Base-by-base conservation (phyloP, 2,329 filamentous ascomycete species). In the Lasiodiplodia hormozganensis region DNA sequence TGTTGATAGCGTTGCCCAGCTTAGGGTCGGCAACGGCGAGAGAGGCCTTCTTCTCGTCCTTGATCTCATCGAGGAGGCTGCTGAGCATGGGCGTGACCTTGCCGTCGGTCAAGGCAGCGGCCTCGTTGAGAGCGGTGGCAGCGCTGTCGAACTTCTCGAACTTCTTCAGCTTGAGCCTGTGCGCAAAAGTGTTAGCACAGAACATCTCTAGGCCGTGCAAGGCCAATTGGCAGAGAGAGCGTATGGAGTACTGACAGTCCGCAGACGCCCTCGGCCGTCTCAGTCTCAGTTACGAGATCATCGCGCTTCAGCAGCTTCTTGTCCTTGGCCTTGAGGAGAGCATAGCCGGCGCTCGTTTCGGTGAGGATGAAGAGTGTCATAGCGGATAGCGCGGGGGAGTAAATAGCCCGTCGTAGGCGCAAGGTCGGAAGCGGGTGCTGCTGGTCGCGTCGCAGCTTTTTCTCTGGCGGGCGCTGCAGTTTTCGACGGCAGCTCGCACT, bases 121-220 rank as follows among this genome's bases (percentile, higher is more conserved):
- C 93, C 85, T 99, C 95, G 80, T 97, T 92, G 69, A 99, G 86
- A 72, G 96, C 96, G 72, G 90, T 90, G 72, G 92, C 90, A 71
- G 96, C 94, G 82, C 93, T 97, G 80, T 97, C 93, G 83, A 97
- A 99, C 85, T 98, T 98, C 82, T 92, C 86, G 82, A 99, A 98
- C 81, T 95, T 91, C 87, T 98, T 98, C 79, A 98, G 87, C 84
- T 97, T 97, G 76, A 99, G 84, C 82, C 92, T 95, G 36, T 28
- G 10, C 38, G 56, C 21, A 56, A 14, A 64, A 8, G 4, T 49
- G 21, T 70, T 54, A 62, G 51, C 21, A 16, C 23, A n/a, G 18
- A 12, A 70, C 34, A n/a, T 28, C 16, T 12, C 36, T 58, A 25
- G 23, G 3, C 56, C n/a, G n/a, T 3, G 18, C 16, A 36, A 36